Percentiles rank a stretch among this genome's conserved stretches.
phyloP scores from a whole-genome alignment of 2,329 filamentous ascomycete species.

The Botrytis tulipae region DNA sequence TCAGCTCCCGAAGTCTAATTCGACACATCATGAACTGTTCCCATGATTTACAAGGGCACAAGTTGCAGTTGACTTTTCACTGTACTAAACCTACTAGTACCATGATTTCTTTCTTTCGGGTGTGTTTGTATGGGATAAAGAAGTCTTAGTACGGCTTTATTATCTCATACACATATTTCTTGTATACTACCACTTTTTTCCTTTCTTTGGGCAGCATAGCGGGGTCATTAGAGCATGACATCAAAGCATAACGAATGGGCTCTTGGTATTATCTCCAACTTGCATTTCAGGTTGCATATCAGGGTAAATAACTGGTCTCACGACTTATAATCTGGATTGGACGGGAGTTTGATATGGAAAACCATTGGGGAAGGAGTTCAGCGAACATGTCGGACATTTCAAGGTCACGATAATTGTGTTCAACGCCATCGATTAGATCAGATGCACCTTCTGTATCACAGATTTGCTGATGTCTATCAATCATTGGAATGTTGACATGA shows the following conservation, averaged over 20 bases:
- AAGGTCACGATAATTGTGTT: background rate
- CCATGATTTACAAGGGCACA: background rate
- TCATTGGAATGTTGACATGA: background rate
- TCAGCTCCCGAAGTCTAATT: background rate
- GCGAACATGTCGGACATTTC: background rate
- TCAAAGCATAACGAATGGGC: background rate
- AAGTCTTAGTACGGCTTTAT: background rate
- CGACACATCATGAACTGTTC: background rate
- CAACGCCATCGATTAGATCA: background rate
- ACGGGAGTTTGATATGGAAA: background rate
- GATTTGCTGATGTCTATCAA: background rate
- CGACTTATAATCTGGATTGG: background rate
- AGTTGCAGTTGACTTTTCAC: background rate
- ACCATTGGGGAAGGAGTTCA: background rate
- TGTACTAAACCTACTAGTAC: background rate
- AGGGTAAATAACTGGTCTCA: constrained; percentile 8
- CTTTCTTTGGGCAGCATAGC: background rate
- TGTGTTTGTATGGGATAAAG: background rate
- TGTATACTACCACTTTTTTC: background rate
- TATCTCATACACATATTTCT: background rate
- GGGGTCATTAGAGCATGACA: background rate
- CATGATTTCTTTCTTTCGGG: background rate
- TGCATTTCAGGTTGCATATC: background rate
- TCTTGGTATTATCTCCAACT: background rate
- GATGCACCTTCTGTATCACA: background rate